Evolutionary conservation across 2,329 filamentous ascomycete species (phyloP), one percentile per base, ranked within the genome.

Genomic region (Hymenoscyphus fraxineus): DNA sequence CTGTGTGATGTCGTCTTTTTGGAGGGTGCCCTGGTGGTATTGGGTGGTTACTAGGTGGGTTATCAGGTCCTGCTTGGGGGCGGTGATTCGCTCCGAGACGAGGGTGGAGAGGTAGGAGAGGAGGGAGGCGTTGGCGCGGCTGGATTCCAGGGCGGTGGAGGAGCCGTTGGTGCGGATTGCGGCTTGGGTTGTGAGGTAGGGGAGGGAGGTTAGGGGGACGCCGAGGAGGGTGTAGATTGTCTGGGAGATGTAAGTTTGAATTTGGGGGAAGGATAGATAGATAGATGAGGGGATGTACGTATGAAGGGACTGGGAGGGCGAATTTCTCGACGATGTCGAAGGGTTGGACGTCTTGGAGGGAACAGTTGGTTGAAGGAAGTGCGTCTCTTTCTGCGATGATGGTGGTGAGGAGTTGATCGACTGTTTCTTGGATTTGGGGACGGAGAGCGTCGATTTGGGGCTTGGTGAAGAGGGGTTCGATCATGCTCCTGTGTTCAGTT

Each of bases 161-260:
- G 80, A 82, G 1, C 80, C 81, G 56, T 80, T 82, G 40, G 75
- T 79, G 1, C 80, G 77, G 59, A 82, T 77, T 1, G 80, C 78
- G 44, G 79, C 79, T 66, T 81, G 78, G n/a, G 77, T 70, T 0
- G 80, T 82, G 16, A 82, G 73, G 51, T 77, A 79, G n/a, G 76
- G 75, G 15, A 82, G 75, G 59, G 82, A 80, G 6, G 79, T 74
- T 58, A 81, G 78, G 0, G 81, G 80, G 3, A 82, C 79, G 3
- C 81, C 81, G 3, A 83, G 77, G 32, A 83, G 79, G 13, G 77
- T 78, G 70, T 83, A 83, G 64, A 82, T 82, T 64, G 81, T 80
- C 79, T 80, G 19, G 2, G 3, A 27, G 2, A 27, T 27, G 27
- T 27, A 27, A 27, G 27, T n/a, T n/a, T 35, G 19, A n/a, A 9